Evolutionary conservation across 1,284 basidiomycete species (phyloP).

Genomic region (Psilocybe mexicana): DNA sequence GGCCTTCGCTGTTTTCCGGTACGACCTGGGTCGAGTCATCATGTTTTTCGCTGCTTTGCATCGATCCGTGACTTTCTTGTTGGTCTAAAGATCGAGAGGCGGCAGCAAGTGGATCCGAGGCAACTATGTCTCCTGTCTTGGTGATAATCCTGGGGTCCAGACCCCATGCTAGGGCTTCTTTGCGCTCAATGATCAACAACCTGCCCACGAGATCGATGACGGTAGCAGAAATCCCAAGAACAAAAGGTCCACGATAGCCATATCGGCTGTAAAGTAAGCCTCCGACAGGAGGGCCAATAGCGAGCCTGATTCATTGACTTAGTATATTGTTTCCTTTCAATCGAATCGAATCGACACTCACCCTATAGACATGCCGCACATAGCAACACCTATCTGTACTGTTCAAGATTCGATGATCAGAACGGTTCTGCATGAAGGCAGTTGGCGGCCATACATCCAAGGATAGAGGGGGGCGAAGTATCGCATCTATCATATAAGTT

Average conservation of each 20-base stretch:
- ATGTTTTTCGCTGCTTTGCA: neutral
- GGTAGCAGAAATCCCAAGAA: slow-evolving; percentile 66
- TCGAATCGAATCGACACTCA: slow-evolving; percentile 26
- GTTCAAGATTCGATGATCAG: neutral
- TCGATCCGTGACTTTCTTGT: neutral
- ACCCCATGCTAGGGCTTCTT: slow-evolving; percentile 55
- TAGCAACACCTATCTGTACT: slow-evolving; percentile 75
- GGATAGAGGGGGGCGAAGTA: slow-evolving; percentile 43
- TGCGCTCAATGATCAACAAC: slow-evolving; percentile 63
- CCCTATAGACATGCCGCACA: slow-evolving; percentile 72
- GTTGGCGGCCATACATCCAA: slow-evolving; percentile 15
- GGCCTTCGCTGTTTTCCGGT: neutral
- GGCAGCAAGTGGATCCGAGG: neutral
- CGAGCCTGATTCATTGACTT: slow-evolving; percentile 20
- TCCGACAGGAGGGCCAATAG: slow-evolving; percentile 69
- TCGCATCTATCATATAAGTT: slow-evolving; percentile 54
- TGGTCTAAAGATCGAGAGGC: neutral
- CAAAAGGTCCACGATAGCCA: slow-evolving; percentile 75
- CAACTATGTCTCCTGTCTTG: neutral
- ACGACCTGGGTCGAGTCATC: neutral
- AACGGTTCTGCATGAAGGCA: neutral
- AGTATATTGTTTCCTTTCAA: neutral
- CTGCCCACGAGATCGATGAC: slow-evolving; percentile 64
- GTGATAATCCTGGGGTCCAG: slow-evolving; percentile 40
- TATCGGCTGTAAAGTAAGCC: slow-evolving; percentile 66